Evolutionary conservation across 2,329 filamentous ascomycete genomes (phyloP), one percentile per base, ranked within the genome.

Genomic region (Colletotrichum chlorophyti): DNA sequence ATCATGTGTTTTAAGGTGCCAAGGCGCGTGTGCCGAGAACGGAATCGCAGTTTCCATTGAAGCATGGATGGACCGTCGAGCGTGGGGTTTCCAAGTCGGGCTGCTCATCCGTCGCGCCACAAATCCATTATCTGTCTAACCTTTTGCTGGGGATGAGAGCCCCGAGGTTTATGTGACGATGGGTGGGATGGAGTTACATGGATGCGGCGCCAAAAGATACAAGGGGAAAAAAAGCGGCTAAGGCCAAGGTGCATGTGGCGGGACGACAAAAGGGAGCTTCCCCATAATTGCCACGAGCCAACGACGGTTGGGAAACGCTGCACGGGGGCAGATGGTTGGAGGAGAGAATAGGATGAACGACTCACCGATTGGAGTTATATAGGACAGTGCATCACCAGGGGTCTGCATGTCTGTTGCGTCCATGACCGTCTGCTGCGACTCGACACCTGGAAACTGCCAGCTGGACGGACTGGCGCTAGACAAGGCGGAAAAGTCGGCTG

Each of bases 361-460:
- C 82, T 80, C 73, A 84, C 83, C 83, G 73, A 84, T 82, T 71
- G 82, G 83, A 66, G 74, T 76, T 65, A 85, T 76, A 72, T 78
- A 82, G 62, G 76, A 78, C 61, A 74, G 73, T 65, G 72, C 74
- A 73, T 76, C 74, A 70, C 69, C 76, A 75, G 75, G 77, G 75
- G 73, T 76, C 69, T 76, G 77, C 75, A 76, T 75, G 68, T 66
- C 66, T 68, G 68, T 66, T 63, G 69, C 67, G 66, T 75, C 76
- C 75, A 77, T 77, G 41, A 27, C 34, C 63, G 66, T 60, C 37
- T 50, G 52, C 38, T 46, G 57, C 51, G 32, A 59, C 51, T 49
- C 45, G 37, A 62, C 61, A 51, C 55, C 47, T 40, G 57, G 50
- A 50, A 53, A 40, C 32, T 32, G 54, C 61, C 47, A 32, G 52